Conservation (phyloP, 257 asterid species). For the Nicotiana attenuata region DNA sequence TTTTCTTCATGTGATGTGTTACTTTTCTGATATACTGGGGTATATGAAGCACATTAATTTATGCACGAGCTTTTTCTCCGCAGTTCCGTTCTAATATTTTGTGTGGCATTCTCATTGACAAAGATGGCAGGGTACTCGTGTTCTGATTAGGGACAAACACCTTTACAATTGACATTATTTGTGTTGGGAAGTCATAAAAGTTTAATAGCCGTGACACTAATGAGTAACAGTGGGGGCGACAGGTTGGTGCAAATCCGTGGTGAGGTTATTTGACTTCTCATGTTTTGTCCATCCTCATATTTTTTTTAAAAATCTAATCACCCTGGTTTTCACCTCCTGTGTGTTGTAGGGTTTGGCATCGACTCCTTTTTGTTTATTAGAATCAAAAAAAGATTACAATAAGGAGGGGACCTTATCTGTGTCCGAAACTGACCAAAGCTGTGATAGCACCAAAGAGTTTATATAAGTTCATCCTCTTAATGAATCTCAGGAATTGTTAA, state of each 20-base stretch:
- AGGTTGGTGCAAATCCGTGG: not conserved
- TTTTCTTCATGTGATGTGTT: not conserved
- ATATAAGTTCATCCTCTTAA: not conserved
- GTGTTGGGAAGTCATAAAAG: not conserved
- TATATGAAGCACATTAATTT: not conserved
- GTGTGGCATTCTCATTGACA: not conserved
- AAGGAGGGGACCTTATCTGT: too few relatives aligned
- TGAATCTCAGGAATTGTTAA: not conserved
- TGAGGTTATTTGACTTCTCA: not conserved
- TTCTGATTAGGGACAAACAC: not conserved
- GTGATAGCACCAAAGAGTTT: too few relatives aligned
- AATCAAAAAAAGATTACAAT: too few relatives aligned
- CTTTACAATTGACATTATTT: not conserved
- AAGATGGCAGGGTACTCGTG: not conserved
- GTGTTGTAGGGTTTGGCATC: too few relatives aligned
- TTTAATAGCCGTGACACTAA: not conserved
- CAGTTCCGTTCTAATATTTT: not conserved
- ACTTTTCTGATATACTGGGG: not conserved
- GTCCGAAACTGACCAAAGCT: too few relatives aligned
- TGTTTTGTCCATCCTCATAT: not conserved
- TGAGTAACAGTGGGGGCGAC: not conserved
- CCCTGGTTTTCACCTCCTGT: too few relatives aligned
- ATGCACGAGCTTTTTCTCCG: not conserved
- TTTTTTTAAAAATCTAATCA: too few relatives aligned
- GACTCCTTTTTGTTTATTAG: too few relatives aligned